phyloP scores from a whole-genome alignment of 768 basidiomycete species.

The Pisolithus sp. region DNA sequence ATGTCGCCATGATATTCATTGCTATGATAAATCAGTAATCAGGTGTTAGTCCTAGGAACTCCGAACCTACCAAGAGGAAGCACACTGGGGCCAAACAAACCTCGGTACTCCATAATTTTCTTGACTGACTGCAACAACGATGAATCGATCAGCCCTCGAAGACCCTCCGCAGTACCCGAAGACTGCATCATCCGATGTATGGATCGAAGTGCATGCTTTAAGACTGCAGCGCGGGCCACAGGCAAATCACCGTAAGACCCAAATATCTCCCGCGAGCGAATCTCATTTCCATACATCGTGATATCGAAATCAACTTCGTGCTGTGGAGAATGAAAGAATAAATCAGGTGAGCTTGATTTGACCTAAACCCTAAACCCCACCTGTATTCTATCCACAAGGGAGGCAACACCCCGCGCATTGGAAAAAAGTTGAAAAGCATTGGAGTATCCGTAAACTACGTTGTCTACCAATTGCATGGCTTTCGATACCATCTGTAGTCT shows the following conservation, averaged over 20 bases:
- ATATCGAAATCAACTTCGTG: conserved; percentile 65
- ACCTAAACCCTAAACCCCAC: conserved; percentile 38
- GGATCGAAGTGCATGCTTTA: conserved; percentile 87
- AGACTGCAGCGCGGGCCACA: conserved; percentile 66
- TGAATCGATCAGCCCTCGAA: conserved; percentile 90
- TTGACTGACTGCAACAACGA: conserved; percentile 80
- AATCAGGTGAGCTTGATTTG: conserved; percentile 3
- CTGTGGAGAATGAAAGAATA: conserved; percentile 29
- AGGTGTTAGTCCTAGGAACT: neutral
- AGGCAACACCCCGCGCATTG: conserved; percentile 75
- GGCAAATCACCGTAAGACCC: conserved; percentile 58
- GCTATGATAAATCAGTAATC: conserved; percentile 33
- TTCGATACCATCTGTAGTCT: conserved; percentile 78
- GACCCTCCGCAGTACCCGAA: conserved; percentile 87
- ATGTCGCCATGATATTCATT: conserved; percentile 93
- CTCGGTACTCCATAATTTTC: conserved; percentile 77
- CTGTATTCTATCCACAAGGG: conserved; percentile 82
- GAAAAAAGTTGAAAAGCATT: conserved; percentile 87
- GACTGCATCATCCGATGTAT: conserved; percentile 98
- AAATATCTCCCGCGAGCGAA: conserved; percentile 39
- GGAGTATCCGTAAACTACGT: conserved; percentile 82
- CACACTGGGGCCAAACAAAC: conserved; percentile 80
- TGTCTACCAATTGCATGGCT: conserved; percentile 88
- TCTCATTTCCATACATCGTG: conserved; percentile 43
- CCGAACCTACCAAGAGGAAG: conserved; percentile 67